phyloP scores from a whole-genome alignment of 495 filamentous ascomycete genomes.

The Hyphodiscus hymeniophilus region DNA sequence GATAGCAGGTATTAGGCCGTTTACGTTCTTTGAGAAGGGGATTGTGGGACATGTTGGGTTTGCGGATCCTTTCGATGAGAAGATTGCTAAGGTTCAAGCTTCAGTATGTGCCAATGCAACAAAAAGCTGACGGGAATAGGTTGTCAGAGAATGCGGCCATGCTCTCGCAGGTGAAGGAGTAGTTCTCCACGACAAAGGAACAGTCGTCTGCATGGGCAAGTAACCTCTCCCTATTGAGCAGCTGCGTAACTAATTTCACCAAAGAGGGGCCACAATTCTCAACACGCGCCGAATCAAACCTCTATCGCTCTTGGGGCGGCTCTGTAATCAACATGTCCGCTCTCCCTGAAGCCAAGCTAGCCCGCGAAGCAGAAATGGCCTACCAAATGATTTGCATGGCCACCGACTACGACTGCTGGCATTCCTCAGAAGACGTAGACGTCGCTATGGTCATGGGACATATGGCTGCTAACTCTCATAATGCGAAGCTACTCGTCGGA shows the following conservation, averaged over 20 bases:
- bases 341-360: conserved; percentile 94
- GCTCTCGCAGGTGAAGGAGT: conserved; percentile 73
- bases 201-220: conserved; percentile 89
- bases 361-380: conserved; percentile 88
- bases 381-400: conserved; percentile 99
- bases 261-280: conserved; percentile 96
- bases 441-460: conserved; percentile 97
- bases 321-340: conserved; percentile 95
- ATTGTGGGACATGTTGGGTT: conserved; percentile 93
- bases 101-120: neutral
- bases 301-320: conserved; percentile 90
- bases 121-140: conserved; percentile 11
- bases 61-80: conserved; percentile 85
- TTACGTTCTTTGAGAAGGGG: conserved; percentile 92
- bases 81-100: conserved; percentile 44
- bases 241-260: too few relatives aligned
- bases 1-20: conserved; percentile 52
- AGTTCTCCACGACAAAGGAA: conserved; percentile 66
- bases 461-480: conserved; percentile 86
- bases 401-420: conserved; percentile 99
- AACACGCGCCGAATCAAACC: conserved; percentile 89
- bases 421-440: conserved; percentile 65
- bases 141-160: conserved; percentile 67
- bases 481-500: conserved; percentile 76
- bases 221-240: too few relatives aligned